Conservation (phyloP, 495 filamentous ascomycete species). For the Penicillium paxilli region DNA sequence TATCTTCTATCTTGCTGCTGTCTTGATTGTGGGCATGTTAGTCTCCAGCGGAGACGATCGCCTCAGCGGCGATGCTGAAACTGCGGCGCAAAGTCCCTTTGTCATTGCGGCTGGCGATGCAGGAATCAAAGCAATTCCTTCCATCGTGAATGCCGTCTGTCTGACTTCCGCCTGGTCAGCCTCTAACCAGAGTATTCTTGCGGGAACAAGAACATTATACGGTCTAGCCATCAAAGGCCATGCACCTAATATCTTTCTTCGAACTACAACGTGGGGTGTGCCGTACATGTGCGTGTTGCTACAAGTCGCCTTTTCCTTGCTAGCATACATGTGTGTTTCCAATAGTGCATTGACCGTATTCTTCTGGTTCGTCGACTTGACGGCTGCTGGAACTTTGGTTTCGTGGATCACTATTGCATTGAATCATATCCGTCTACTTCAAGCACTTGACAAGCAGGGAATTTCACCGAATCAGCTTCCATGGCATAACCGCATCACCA, state of each 20-base stretch:
- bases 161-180: constrained; percentile 48
- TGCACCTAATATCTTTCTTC: constrained; percentile 49
- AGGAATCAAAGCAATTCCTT: constrained; percentile 46
- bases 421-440: constrained; percentile 57
- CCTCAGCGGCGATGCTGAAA: constrained; percentile 43
- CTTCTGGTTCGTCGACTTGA: constrained; percentile 59
- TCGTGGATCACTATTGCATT: constrained; percentile 56
- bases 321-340: constrained; percentile 61
- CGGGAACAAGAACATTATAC: constrained; percentile 48
- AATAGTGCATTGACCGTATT: constrained; percentile 59
- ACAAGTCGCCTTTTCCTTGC: constrained; percentile 51
- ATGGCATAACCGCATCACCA: constrained; percentile 46
- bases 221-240: constrained; percentile 45
- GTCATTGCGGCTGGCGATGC: constrained; percentile 51
- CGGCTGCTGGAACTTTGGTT: constrained; percentile 53
- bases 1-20: constrained; percentile 44
- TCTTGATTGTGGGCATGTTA: constrained; percentile 48
- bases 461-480: constrained; percentile 47
- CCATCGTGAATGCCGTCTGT: constrained; percentile 52
- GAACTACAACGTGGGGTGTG: constrained; percentile 60
- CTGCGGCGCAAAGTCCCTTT: constrained; percentile 49
- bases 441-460: constrained; percentile 50
- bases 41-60: constrained; percentile 47
- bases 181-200: constrained; percentile 51
- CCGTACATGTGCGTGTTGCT: constrained; percentile 58